Base-by-base conservation (phyloP, 2,329 filamentous ascomycete genomes). In the Aspergillus quadrilineatus region DNA sequence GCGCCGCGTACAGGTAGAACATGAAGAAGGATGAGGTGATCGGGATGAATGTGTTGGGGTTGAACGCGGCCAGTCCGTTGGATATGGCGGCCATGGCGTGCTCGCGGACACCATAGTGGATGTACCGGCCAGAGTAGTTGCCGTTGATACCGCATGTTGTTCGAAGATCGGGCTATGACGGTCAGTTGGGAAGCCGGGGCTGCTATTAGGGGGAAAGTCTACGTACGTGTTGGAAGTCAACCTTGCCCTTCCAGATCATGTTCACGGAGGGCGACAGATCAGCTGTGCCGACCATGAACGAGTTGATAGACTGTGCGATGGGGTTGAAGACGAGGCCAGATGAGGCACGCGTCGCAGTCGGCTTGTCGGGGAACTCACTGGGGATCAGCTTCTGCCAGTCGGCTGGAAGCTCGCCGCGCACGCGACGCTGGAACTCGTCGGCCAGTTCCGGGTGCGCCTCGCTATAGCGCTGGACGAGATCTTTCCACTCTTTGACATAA, bases 31-130 rank as follows among this genome's bases (percentile, higher is more conserved):
- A 79, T 0, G 80, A 80, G 1, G 83, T 86, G 36, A 85, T 71
- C 0, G 83, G 83, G 6, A 86, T 70, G 60, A 86, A 79, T 0
- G 82, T 83, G 26, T 77, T 79, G 36, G 76, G 80, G 56, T 75
- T 73, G 57, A 77, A 87, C 1, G 85, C 85, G 0, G 85, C 83
- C 4, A 87, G 69, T 3, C 84, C 85, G 65, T 96, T 96, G 81
- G 95, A 89, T 78, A 95, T 90, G 70, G 89, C 89, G 2, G 77
- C 77, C 85, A 87, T 87, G 53, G 83, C 83, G 64, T 86, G 83
- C 62, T 86, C 83, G 4, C 84, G 80, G 53, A 86, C 80, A 39
- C 83, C 84, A 66, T 78, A 86, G 67, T 83, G 83, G 60, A 86
- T 74, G 60, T 79, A 79, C 6, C 77, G 74, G 22, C 77, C 77